These are phyloP conservation scores for Euphorbia lathyris DNA, from an alignment of 345 rosid species.

Conservation along the genomic window DNA sequence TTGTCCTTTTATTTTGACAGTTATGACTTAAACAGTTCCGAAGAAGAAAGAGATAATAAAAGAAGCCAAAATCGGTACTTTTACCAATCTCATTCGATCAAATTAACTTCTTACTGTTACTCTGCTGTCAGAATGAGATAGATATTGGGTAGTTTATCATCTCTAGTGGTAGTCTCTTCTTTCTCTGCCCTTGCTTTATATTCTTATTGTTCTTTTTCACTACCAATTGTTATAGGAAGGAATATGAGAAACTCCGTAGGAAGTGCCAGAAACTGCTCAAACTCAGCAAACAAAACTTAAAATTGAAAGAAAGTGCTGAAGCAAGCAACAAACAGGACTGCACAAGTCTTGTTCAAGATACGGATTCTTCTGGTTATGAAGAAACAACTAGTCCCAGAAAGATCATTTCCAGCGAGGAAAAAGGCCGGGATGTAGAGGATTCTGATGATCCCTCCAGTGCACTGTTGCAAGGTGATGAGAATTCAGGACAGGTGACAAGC, in stretches of 20 bases:
- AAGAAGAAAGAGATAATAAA: slow-evolving; percentile 64
- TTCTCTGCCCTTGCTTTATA: neutral
- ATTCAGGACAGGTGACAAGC: slow-evolving; percentile 42
- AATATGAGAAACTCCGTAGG: slow-evolving; percentile 81
- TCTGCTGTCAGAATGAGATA: neutral
- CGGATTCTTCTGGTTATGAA: slow-evolving; percentile 59
- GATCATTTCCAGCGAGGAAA: slow-evolving; percentile 62
- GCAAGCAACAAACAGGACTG: slow-evolving; percentile 26
- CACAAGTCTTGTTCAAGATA: slow-evolving; percentile 45
- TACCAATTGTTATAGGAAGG: slow-evolving; percentile 52
- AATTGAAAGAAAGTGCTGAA: slow-evolving; percentile 36
- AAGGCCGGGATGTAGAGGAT: slow-evolving; percentile 44
- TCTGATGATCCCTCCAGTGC: slow-evolving; percentile 53
- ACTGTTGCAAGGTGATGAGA: slow-evolving; percentile 47
- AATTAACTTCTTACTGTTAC: slow-evolving; percentile 6
- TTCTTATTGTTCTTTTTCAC: slow-evolving; percentile 7
- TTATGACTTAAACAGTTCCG: slow-evolving; percentile 70
- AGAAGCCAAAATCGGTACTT: slow-evolving; percentile 68
- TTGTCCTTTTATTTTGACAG: slow-evolving; percentile 35
- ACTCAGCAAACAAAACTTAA: slow-evolving; percentile 32
- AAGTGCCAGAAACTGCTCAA: slow-evolving; percentile 55
- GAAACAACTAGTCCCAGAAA: slow-evolving; percentile 67
- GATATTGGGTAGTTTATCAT: neutral
- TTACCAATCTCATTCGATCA: neutral
- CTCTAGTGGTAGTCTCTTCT: neutral